phyloP scores from a whole-genome alignment of 2,329 filamentous ascomycete genomes.

The Aureobasidium sp. region DNA sequence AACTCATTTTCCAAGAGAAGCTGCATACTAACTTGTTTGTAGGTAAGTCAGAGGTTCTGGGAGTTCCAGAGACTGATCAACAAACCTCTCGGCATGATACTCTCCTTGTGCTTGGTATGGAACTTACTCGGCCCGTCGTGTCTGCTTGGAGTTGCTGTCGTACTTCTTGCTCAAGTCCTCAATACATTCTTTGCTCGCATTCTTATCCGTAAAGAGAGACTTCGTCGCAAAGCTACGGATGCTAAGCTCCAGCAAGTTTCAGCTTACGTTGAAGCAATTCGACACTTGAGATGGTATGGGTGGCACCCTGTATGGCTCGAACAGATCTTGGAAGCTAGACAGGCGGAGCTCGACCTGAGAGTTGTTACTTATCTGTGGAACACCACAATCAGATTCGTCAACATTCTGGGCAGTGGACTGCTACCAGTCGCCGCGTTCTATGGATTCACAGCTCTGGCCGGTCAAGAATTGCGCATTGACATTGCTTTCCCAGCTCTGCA shows the following conservation, averaged over 20 bases:
- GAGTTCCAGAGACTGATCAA: conserved; percentile 70
- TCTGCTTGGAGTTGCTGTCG: conserved; percentile 61
- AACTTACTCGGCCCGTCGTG: conserved; percentile 73
- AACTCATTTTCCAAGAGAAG: no score
- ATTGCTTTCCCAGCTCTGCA: conserved; percentile 81
- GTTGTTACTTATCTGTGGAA: conserved; percentile 57
- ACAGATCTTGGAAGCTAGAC: conserved; percentile 59
- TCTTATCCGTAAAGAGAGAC: conserved; percentile 60
- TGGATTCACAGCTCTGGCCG: conserved; percentile 66
- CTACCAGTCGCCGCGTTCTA: conserved; percentile 78
- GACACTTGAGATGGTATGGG: conserved; percentile 72
- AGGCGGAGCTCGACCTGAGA: conserved; percentile 57
- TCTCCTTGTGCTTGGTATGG: conserved; percentile 68
- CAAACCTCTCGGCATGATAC: conserved; percentile 65
- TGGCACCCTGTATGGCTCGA: conserved; percentile 71
- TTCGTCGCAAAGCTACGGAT: conserved; percentile 67
- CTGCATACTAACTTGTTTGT: neutral
- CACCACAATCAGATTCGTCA: conserved; percentile 58
- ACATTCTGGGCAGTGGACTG: conserved; percentile 61
- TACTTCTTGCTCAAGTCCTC: conserved; percentile 56
- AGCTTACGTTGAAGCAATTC: conserved; percentile 79
- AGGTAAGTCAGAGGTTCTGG: conserved; percentile 64
- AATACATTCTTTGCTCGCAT: conserved; percentile 61
- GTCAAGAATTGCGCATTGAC: conserved; percentile 62
- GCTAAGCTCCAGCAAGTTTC: conserved; percentile 69